Conservation (phyloP, 805 yeast species). For the Danielia oregonensis region DNA sequence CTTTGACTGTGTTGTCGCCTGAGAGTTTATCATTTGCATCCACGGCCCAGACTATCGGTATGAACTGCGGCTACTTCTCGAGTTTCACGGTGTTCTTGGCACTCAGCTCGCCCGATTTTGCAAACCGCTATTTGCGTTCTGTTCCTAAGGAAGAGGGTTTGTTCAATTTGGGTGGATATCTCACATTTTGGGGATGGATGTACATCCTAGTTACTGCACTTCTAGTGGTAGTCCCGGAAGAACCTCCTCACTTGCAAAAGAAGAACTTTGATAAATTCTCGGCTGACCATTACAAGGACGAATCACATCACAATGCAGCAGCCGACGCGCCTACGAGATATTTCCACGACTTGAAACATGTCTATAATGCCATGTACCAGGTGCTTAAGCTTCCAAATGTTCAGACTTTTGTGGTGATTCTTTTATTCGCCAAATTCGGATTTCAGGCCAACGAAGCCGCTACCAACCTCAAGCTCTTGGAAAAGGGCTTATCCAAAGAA, state of each 20-base stretch:
- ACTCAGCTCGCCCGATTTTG: slow-evolving; percentile 86
- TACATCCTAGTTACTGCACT: slow-evolving; percentile 65
- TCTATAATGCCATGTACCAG: slow-evolving; percentile 62
- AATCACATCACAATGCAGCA: slow-evolving; percentile 22
- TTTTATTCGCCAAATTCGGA: slow-evolving; percentile 80
- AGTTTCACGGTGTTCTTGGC: slow-evolving; percentile 91
- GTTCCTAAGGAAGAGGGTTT: slow-evolving; percentile 62
- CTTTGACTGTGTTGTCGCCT: slow-evolving; percentile 77
- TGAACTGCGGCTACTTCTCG: slow-evolving; percentile 88
- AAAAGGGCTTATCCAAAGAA: slow-evolving; percentile 88
- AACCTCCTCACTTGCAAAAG: slow-evolving; percentile 49
- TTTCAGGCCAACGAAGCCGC: slow-evolving; percentile 96
- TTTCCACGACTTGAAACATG: slow-evolving; percentile 37
- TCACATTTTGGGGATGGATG: slow-evolving; percentile 71
- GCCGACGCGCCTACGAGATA: slow-evolving; percentile 7
- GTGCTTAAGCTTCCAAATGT: slow-evolving; percentile 70
- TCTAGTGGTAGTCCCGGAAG: slow-evolving; percentile 66
- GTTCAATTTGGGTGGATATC: slow-evolving; percentile 68
- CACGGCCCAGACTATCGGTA: slow-evolving; percentile 95
- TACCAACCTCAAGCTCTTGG: slow-evolving; percentile 84
- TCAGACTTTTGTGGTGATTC: slow-evolving; percentile 68
- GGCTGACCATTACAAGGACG: slow-evolving; percentile 24
- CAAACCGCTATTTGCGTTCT: slow-evolving; percentile 73
- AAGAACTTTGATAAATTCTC: slow-evolving; percentile 27
- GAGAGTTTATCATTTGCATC: slow-evolving; percentile 85